phyloP scores from a whole-genome alignment of 495 filamentous ascomycete species.

The Jackrogersella minutella region DNA sequence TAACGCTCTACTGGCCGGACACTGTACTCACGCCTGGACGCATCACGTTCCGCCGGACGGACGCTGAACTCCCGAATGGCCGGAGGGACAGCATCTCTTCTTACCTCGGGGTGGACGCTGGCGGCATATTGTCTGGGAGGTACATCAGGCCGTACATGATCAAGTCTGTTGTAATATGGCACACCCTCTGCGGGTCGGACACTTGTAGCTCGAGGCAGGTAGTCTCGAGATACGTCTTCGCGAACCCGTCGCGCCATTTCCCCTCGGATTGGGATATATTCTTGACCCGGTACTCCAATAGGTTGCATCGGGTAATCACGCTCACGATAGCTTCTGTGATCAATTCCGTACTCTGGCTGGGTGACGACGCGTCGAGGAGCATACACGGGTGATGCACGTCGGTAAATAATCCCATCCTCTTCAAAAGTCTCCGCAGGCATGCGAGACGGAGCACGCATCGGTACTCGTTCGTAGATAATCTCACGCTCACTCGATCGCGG shows the following conservation, averaged over 20 bases:
- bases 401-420: constrained; percentile 58
- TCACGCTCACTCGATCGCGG: constrained; percentile 52
- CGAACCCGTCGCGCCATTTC: constrained; percentile 44
- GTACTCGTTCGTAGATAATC: constrained; percentile 56
- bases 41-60: constrained; percentile 45
- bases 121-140: constrained; percentile 53
- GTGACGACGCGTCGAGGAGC: constrained; percentile 60
- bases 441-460: constrained; percentile 61
- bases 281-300: constrained; percentile 52
- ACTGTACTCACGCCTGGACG: constrained; percentile 47
- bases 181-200: constrained; percentile 60
- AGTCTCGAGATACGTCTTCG: constrained; percentile 59
- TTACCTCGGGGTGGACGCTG: constrained; percentile 49
- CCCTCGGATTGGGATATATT: constrained; percentile 52
- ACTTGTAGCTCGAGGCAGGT: constrained; percentile 64
- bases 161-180: constrained; percentile 64
- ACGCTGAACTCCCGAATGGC: constrained; percentile 54
- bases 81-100: constrained; percentile 48
- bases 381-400: constrained; percentile 49
- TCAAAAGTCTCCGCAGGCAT: constrained; percentile 57
- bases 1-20: constrained; percentile 49
- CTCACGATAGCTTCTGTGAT: constrained; percentile 60
- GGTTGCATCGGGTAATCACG: constrained; percentile 57
- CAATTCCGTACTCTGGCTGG: constrained; percentile 60
- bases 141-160: constrained; percentile 60